Conservation (phyloP, 257 asterid genomes). For the Solanum arcanum region DNA sequence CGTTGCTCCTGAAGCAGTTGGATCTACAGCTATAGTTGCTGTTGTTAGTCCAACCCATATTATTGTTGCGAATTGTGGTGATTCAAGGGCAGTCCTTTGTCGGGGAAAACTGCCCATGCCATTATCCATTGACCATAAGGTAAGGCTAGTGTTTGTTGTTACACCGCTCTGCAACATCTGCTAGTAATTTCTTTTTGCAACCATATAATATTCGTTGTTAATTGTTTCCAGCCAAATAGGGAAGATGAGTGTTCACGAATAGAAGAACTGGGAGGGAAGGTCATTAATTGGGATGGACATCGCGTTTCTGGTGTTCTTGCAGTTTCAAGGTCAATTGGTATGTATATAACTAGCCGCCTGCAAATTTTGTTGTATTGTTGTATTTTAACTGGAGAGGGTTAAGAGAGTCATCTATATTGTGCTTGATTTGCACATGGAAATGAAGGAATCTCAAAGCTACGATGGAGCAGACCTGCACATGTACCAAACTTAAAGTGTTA, state of each 20-base stretch:
- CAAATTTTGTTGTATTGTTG: not conserved
- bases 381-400: not conserved
- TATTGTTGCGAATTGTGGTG: slow-evolving; percentile 89
- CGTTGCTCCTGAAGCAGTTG: slow-evolving; percentile 81
- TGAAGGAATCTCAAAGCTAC: not conserved
- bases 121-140: slow-evolving; percentile 72
- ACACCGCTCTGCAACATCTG: not conserved
- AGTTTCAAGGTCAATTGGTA: slow-evolving; percentile 75
- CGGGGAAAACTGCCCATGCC: slow-evolving; percentile 62
- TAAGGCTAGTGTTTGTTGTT: slow-evolving; percentile 2
- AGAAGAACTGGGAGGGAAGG: slow-evolving; percentile 70
- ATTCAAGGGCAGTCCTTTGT: slow-evolving; percentile 76
- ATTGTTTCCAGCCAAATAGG: slow-evolving; percentile 45
- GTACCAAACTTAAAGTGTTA: not conserved
- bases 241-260: slow-evolving; percentile 58
- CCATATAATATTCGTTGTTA: not conserved
- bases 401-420: not conserved
- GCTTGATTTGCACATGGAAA: not conserved
- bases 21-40: slow-evolving; percentile 87
- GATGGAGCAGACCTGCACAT: not conserved
- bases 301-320: slow-evolving; percentile 81
- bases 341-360: not conserved
- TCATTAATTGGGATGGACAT: slow-evolving; percentile 68
- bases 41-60: slow-evolving; percentile 55
- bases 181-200: not conserved